phyloP scores from a whole-genome alignment of 441 rosid genomes.

The Capsella rubella region DNA sequence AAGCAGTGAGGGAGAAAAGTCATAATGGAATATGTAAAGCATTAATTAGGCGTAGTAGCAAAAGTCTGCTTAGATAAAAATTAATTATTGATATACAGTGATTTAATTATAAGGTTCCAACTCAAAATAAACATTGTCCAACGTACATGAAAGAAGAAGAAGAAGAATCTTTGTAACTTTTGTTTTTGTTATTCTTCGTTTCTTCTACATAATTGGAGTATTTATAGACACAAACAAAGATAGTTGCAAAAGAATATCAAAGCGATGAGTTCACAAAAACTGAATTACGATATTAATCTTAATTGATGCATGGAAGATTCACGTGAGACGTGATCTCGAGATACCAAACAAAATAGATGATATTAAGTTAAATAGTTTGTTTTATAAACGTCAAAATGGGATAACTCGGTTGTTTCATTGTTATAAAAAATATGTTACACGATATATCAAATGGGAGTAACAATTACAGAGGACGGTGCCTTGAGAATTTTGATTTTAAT shows the following conservation, averaged over 20 bases:
- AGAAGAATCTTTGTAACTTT: too few relatives aligned
- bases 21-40: conserved; percentile 20
- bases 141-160: too few relatives aligned
- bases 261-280: not conserved
- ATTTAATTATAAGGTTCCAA: not conserved
- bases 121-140: not conserved
- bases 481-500: not conserved
- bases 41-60: conserved; percentile 24
- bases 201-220: too few relatives aligned
- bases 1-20: conserved; percentile 18
- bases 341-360: not conserved
- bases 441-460: not conserved
- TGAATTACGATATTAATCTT: too few relatives aligned
- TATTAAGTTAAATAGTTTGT: too few relatives aligned
- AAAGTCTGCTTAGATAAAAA: conserved; percentile 3
- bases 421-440: not conserved
- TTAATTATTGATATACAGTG: not conserved
- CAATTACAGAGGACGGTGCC: conserved; percentile 2
- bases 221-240: too few relatives aligned
- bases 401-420: not conserved
- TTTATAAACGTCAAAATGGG: too few relatives aligned
- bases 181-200: too few relatives aligned
- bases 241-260: too few relatives aligned
- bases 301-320: not conserved
- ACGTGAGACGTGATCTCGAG: not conserved